Conservation (phyloP, 371 early-diverging fungal genomes). For the Conidiobolus coronatus region DNA sequence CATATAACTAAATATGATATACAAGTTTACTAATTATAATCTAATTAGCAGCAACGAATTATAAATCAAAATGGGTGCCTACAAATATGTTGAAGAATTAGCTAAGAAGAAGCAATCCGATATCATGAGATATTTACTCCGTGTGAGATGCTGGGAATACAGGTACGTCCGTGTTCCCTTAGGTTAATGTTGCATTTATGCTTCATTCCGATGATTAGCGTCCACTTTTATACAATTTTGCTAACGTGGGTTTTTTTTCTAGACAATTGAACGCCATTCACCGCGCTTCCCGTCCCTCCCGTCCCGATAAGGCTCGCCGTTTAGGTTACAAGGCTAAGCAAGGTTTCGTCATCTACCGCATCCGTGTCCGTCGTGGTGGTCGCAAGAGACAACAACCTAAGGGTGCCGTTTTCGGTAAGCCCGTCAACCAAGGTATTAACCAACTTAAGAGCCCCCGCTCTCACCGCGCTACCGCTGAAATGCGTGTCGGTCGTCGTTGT, state of each 20-base stretch:
- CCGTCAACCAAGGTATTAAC: slow-evolving; percentile 89
- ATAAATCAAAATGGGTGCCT: too few relatives aligned
- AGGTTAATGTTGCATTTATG: slow-evolving; percentile 2
- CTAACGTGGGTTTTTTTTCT: neutral
- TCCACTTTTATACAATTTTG: neutral
- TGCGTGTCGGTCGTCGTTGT: slow-evolving; percentile 89
- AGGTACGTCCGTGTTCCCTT: slow-evolving; percentile 19
- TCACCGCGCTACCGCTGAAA: slow-evolving; percentile 84
- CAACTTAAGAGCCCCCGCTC: slow-evolving; percentile 92
- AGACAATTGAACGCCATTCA: slow-evolving; percentile 92
- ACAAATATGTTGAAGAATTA: slow-evolving; percentile 94
- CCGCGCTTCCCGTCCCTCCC: slow-evolving; percentile 93
- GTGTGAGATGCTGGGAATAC: slow-evolving; percentile 98
- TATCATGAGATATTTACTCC: slow-evolving; percentile 94
- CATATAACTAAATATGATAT: too few relatives aligned
- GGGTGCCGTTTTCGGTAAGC: slow-evolving; percentile 97
- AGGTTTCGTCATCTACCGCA: slow-evolving; percentile 93
- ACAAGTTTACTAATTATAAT: too few relatives aligned
- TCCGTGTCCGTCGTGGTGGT: slow-evolving; percentile 96
- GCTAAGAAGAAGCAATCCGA: slow-evolving; percentile 98
- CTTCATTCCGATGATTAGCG: slow-evolving; percentile 2
- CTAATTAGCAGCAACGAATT: too few relatives aligned
- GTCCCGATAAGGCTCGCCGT: slow-evolving; percentile 97
- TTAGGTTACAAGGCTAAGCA: slow-evolving; percentile 98
- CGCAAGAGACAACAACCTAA: slow-evolving; percentile 90